Base-by-base conservation (phyloP, 345 rosid species). In the Camelina neglecta region DNA sequence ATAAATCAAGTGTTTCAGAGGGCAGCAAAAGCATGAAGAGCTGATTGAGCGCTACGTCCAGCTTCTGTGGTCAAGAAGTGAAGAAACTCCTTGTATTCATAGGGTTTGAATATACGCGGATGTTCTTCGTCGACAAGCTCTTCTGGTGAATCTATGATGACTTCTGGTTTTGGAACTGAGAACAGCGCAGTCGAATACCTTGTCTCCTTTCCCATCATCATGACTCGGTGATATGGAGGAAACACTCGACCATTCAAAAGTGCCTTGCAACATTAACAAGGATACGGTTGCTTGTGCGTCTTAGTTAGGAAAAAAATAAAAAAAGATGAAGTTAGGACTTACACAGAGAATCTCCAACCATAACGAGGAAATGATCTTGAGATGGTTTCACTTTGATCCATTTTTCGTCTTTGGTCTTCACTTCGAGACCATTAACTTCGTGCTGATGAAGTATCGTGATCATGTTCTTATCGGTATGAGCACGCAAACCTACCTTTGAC, bases 181-280 rank as follows among this genome's bases (percentile, higher is more conserved):
- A 89, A 87, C 74, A 89, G 45, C 21, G 79, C 91, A 2, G 80
- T 64, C 0, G 90, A 84, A 64, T 87, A 87, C 77, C 94, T 84
- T 11, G 83, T 62, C 13, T 69, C 78, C 23, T 83, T 80, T 72
- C 85, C 91, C 10, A 13, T 77, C 86, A 86, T 84, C 91, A 87
- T 66, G 11, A 89, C 93, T 3, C 91, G 83, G 47, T 92, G 95
- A 47, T 41, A 33, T 0, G 95, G 71, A 58, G 89, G 81, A 74
- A 76, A 64, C 35, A 92, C 20, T 71, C 83, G 73, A 12, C 92
- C 97, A 45, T 92, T 92, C 12, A 76, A 21, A 86, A 87, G 80
- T 38, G 97, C 97, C 97, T 92, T 92, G 60, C 18, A 77, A 50
- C 39, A 62, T 49, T 55, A 69, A 20, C 44, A 56, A 16, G 4